Evolutionary conservation across 2,329 filamentous ascomycete genomes (phyloP).

Genomic region (Epichloe sibirici): DNA sequence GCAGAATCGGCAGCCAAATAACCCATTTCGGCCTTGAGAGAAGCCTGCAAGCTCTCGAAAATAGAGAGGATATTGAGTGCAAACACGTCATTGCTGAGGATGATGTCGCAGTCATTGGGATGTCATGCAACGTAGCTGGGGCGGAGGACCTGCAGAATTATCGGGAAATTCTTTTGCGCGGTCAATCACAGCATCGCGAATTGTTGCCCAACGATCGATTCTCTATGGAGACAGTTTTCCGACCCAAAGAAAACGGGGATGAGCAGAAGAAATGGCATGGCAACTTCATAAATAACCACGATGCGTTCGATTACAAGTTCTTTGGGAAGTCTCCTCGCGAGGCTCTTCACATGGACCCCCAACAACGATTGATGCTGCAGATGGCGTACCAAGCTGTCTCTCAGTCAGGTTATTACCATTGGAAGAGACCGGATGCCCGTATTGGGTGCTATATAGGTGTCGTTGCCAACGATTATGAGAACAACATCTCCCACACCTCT

Average conservation of each 20-base stretch:
- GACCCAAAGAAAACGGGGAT: neutral
- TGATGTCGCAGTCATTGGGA: constrained; percentile 27
- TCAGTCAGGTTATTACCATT: neutral
- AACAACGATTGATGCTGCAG: constrained; percentile 2
- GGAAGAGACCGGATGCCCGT: neutral
- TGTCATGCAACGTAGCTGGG: constrained; percentile 25
- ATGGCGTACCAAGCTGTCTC: neutral
- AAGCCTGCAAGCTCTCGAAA: neutral
- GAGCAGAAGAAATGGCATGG: neutral
- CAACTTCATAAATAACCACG: constrained; percentile 45
- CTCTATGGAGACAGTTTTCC: neutral
- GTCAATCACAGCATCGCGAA: constrained; percentile 7
- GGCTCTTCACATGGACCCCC: constrained; percentile 44
- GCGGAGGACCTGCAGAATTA: constrained; percentile 20
- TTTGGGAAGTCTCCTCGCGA: constrained; percentile 63
- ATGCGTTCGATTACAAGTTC: constrained; percentile 53
- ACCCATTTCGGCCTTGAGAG: constrained; percentile 9
- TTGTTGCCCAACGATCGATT: constrained; percentile 5
- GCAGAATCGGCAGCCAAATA: neutral
- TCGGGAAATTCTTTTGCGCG: constrained; percentile 16
- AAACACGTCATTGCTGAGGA: neutral
- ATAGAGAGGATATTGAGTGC: neutral
- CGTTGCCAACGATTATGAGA: constrained; percentile 2
- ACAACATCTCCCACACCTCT: constrained; percentile 1
- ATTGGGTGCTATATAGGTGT: constrained; percentile 5